Percentiles rank a stretch among this genome's conserved stretches.
phyloP scores from a whole-genome alignment of 2,329 filamentous ascomycete genomes.

The Dryadomyces quercus-mongolicae region DNA sequence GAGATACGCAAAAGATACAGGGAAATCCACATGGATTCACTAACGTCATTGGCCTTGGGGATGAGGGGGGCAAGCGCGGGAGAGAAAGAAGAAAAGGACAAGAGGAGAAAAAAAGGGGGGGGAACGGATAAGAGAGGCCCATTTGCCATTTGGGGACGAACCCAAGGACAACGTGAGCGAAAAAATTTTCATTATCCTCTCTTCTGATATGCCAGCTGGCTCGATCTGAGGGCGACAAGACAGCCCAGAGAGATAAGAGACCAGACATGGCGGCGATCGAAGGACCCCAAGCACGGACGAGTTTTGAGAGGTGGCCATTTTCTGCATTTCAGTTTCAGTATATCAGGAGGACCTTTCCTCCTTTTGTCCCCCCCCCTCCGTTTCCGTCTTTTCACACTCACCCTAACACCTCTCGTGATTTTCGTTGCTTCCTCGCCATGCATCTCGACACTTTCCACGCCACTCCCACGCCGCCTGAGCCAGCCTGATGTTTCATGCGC shows the following conservation, averaged over 20 bases:
- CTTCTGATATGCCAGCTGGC: constrained; percentile 3
- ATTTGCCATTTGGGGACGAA: background rate
- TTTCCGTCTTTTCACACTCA: background rate
- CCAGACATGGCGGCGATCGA: background rate
- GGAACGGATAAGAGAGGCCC: background rate
- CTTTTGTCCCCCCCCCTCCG: background rate
- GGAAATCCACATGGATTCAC: background rate
- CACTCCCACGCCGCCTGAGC: background rate
- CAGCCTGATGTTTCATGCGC: too few relatives aligned
- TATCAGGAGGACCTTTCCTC: background rate
- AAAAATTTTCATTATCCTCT: constrained; percentile 3
- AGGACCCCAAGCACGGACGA: background rate
- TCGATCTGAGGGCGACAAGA: background rate
- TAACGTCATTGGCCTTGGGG: background rate
- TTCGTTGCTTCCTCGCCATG: background rate
- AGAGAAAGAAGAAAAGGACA: background rate
- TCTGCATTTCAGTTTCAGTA: background rate
- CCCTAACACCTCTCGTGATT: background rate
- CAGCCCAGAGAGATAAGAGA: constrained; percentile 1
- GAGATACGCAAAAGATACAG: background rate
- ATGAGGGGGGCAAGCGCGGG: background rate
- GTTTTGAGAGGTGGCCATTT: background rate
- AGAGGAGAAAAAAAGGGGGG: background rate
- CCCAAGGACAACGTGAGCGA: background rate
- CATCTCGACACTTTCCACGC: background rate